These are phyloP conservation scores for Mucor irregularis DNA, from an alignment of 371 early-diverging fungal species.

Conservation along the genomic window DNA sequence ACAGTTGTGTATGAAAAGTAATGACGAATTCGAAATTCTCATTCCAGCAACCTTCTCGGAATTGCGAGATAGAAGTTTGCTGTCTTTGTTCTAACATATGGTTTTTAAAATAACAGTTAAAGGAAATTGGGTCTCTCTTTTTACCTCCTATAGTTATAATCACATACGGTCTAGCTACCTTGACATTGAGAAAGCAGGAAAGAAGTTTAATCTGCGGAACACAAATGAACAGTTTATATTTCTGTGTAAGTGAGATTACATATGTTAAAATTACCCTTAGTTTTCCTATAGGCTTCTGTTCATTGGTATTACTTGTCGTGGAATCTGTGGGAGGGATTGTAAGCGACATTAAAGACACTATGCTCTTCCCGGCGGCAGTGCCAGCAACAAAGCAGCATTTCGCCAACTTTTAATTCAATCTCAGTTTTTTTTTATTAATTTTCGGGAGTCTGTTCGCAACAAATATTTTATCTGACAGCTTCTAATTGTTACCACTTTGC, in stretches of 20 bases:
- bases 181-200: constrained; percentile 38
- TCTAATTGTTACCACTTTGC: no score
- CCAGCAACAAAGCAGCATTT: no score
- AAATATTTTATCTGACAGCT: no score
- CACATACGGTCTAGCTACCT: constrained; percentile 43
- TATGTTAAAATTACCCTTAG: constrained; percentile 1
- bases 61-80: constrained; percentile 67
- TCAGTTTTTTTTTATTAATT: no score
- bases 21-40: constrained; percentile 73
- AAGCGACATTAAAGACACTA: no score
- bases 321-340: no score
- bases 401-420: no score
- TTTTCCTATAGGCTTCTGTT: constrained; percentile 7
- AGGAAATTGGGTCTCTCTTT: not conserved
- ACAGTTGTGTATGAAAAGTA: constrained; percentile 78
- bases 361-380: no score
- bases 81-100: constrained; percentile 55
- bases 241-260: no score
- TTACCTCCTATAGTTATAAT: constrained; percentile 49
- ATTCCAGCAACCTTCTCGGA: constrained; percentile 69
- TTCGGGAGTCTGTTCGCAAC: no score
- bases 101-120: not conserved
- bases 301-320: no score
- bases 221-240: not conserved
- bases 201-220: constrained; percentile 35